These are phyloP conservation scores for Lipomyces oligophaga DNA, from an alignment of 805 yeast genomes.

Conservation along the genomic window DNA sequence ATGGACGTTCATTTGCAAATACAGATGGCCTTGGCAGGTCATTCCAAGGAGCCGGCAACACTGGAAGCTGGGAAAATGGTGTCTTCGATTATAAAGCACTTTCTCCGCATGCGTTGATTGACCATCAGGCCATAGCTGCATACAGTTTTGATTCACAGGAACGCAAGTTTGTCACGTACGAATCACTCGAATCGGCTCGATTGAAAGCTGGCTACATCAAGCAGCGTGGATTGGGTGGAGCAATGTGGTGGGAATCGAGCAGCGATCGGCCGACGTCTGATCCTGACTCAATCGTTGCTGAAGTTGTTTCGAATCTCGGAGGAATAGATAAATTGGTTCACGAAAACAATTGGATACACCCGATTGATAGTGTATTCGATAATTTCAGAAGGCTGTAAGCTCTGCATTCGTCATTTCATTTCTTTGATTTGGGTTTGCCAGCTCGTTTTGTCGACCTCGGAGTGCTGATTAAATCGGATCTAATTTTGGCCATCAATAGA, in stretches of 20 bases:
- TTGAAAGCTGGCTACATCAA: slow-evolving; percentile 59
- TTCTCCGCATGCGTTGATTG: slow-evolving; percentile 45
- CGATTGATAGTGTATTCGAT: slow-evolving; percentile 13
- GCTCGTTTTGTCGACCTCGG: too few species aligned
- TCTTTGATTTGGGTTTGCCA: too few species aligned
- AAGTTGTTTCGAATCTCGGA: slow-evolving; percentile 5
- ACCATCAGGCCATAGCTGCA: slow-evolving; percentile 51
- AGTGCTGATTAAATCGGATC: too few species aligned
- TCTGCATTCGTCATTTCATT: too few species aligned
- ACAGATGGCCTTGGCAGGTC: slow-evolving; percentile 43
- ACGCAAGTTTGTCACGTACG: slow-evolving; percentile 56
- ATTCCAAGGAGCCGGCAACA: slow-evolving; percentile 21
- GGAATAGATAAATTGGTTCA: slow-evolving; percentile 1
- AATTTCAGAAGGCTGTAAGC: slow-evolving; percentile 8
- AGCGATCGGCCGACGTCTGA: slow-evolving; percentile 35
- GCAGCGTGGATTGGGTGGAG: slow-evolving; percentile 62
- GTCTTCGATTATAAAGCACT: slow-evolving; percentile 55
- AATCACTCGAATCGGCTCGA: slow-evolving; percentile 51
- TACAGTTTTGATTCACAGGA: slow-evolving; percentile 45
- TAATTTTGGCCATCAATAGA: background rate
- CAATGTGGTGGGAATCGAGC: slow-evolving; percentile 92
- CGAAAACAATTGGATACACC: background rate
- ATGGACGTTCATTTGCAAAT: slow-evolving; percentile 58
- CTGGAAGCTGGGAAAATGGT: slow-evolving; percentile 48
- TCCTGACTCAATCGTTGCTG: slow-evolving; percentile 8